Percentiles rank a stretch among this genome's conserved stretches.
Conservation (phyloP, 2,329 filamentous ascomycete species). For the Zasmidium angulare region DNA sequence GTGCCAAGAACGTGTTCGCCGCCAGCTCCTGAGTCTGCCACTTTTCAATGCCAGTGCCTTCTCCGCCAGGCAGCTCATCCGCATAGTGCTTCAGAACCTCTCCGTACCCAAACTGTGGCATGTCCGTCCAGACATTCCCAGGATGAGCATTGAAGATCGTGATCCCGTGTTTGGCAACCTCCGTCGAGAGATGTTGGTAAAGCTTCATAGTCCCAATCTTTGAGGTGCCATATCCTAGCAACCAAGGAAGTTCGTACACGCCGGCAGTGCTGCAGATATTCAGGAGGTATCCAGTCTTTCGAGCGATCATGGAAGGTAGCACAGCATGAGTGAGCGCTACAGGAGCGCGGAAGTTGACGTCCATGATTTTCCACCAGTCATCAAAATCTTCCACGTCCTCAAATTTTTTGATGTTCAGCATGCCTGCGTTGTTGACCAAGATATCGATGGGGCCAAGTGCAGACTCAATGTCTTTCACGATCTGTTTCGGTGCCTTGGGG, state of each 20-base stretch:
- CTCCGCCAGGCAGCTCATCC: background rate
- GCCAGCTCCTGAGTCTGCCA: slow-evolving; percentile 5
- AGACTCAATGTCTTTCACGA: slow-evolving; percentile 17
- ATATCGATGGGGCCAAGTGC: slow-evolving; percentile 21
- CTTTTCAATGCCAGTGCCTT: background rate
- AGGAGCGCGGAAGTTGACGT: background rate
- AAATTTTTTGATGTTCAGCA: background rate
- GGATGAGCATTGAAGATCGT: slow-evolving; percentile 3
- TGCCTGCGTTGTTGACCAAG: slow-evolving; percentile 19
- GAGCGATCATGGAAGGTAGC: slow-evolving; percentile 4
- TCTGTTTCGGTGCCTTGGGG: slow-evolving; percentile 11
- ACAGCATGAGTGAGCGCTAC: slow-evolving; percentile 4
- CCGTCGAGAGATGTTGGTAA: background rate
- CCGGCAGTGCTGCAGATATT: slow-evolving; percentile 4
- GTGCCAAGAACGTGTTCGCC: slow-evolving; percentile 5
- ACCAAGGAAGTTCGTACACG: background rate
- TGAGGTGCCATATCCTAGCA: background rate
- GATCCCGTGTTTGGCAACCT: background rate
- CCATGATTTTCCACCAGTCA: background rate
- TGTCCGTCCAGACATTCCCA: background rate
- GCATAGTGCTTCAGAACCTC: background rate
- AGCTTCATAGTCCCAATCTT: slow-evolving; percentile 4
- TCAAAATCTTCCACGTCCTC: background rate
- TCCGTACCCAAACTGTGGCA: background rate
- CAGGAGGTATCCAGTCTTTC: slow-evolving; percentile 6